Base-by-base conservation (phyloP, 192 early-diverging fungal genomes). In the Glomus cerebriforme region DNA sequence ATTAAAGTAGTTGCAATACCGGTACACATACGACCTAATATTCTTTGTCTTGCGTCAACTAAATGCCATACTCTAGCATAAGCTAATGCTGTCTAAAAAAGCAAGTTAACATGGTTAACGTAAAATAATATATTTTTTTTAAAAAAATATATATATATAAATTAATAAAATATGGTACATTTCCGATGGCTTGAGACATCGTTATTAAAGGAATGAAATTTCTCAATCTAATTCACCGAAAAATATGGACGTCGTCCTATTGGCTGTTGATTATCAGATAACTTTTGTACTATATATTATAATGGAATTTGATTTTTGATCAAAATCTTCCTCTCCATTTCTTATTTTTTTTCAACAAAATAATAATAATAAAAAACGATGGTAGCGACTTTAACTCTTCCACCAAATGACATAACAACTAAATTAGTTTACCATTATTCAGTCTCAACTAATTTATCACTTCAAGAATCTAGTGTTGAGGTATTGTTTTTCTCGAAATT, bases 1-100 rank as follows among this genome's bases (percentile, higher is more conserved):
- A 96, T 93, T 49, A 99, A 89, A 24, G 96, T 96, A 58, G 93
- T 93, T 79, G 93, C 92, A 63, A 97, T 93, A 60, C 92, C 88
- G 59, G 94, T 89, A 19, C 95, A 90, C 75, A 99, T 83, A 67
- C 92, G 92, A n/a, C 96, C 96, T 34, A 99, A 90, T 27, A 94
- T 88, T 83, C 94, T 89, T 62, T 93, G 93, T 73, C 90, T 88
- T 35, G 94, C 94, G 83, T 97, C 95, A 39, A 98, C 96, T 59
- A 95, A 86, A 83, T 96, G 96, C 95, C 95, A 98, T 71, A 95
- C 91, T 43, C 95, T 89, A 69, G 93, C 95, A 77, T 94, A 95
- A 24, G 92, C 94, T 76, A 94, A 84, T n/a, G 91, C 91, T 17
- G 93, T 93, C 92, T 94, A 81, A 73, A 74, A 71, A 78, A 34